Conservation (phyloP, 176 grass and related monocot species). For the Eleusine indica region DNA sequence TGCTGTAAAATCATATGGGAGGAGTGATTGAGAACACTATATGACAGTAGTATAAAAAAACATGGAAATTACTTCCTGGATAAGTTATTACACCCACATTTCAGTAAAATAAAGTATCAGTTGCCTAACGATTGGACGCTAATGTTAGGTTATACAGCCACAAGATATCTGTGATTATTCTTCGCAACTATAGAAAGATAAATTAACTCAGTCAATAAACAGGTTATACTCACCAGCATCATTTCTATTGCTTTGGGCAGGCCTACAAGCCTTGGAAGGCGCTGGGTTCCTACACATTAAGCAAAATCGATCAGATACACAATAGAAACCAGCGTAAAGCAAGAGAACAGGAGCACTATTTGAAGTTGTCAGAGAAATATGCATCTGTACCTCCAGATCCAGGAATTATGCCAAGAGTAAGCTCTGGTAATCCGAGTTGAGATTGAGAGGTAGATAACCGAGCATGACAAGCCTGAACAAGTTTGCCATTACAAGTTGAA, state of each 20-base stretch:
- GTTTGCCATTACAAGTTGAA: background rate
- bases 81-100: background rate
- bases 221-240: constrained; percentile 81
- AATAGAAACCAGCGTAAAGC: constrained; percentile 9
- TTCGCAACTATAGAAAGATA: background rate
- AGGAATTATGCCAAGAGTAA: constrained; percentile 95
- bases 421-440: constrained; percentile 96
- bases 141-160: background rate
- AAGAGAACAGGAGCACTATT: constrained; percentile 17
- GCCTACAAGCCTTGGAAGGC: constrained; percentile 94
- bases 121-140: background rate
- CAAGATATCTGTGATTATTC: background rate
- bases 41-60: constrained; percentile 19
- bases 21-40: background rate
- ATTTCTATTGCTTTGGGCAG: constrained; percentile 94
- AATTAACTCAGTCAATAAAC: constrained; percentile 21
- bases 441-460: constrained; percentile 91
- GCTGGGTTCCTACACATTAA: constrained; percentile 73
- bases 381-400: constrained; percentile 79
- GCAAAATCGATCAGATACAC: constrained; percentile 25
- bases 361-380: constrained; percentile 8
- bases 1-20: constrained; percentile 52
- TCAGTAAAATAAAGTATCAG: background rate
- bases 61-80: background rate
- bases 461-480: constrained; percentile 88